A percentile compares a stretch with the other conserved stretches of the same genome.
Evolutionary conservation across 306 rosid genomes (phyloP).

Genomic region (Pyrus bretschneideri): DNA sequence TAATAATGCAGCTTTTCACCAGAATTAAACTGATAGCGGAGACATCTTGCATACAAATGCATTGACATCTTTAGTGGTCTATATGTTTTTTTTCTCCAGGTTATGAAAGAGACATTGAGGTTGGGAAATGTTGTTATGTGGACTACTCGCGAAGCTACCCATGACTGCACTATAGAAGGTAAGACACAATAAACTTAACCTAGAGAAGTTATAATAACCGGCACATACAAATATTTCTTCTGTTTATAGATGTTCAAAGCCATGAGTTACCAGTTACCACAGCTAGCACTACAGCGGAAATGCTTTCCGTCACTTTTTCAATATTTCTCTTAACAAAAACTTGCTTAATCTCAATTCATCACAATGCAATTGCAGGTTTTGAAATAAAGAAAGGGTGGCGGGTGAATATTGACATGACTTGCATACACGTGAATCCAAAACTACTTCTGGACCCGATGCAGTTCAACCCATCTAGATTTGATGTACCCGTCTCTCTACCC

Average conservation of each 20-base stretch:
- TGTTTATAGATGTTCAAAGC: background rate
- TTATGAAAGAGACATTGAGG: constrained; percentile 69
- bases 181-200: background rate
- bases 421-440: constrained; percentile 57
- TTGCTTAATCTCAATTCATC: background rate
- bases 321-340: background rate
- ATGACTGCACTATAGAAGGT: constrained; percentile 60
- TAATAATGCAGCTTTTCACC: no score
- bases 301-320: background rate
- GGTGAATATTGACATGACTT: constrained; percentile 60
- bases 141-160: constrained; percentile 67
- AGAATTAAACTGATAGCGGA: no score
- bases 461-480: constrained; percentile 74
- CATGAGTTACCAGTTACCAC: background rate
- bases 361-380: constrained; percentile 34
- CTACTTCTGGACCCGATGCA: constrained; percentile 45
- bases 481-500: constrained; percentile 27
- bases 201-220: background rate
- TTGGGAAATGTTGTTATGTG: constrained; percentile 63
- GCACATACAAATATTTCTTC: background rate
- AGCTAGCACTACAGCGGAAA: background rate
- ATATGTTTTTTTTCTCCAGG: constrained; percentile 24
- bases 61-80: background rate
- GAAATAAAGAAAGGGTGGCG: constrained; percentile 72
- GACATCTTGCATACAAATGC: background rate